Evolutionary conservation across 352 stramenopile species (phyloP).

Genomic region (Phytophthora ohioensis): DNA sequence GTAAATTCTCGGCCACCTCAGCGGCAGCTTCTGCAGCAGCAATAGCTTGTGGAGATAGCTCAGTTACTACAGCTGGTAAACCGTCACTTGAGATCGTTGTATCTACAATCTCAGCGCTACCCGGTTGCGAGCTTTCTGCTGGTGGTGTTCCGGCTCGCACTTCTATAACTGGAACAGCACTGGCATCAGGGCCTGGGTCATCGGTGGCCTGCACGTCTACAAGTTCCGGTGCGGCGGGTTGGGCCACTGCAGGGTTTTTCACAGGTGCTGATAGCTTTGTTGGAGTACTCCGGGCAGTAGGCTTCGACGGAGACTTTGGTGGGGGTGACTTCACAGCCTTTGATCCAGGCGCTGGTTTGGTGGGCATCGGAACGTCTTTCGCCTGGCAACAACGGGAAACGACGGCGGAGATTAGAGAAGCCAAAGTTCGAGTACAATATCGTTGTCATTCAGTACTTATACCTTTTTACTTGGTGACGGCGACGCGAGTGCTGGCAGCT

Average conservation of each 20-base stretch:
- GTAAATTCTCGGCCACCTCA: slow-evolving; percentile 44
- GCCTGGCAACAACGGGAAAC: slow-evolving; percentile 3
- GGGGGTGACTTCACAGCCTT: slow-evolving; percentile 17
- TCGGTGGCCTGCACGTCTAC: neutral
- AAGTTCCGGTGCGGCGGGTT: neutral
- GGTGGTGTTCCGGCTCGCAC: neutral
- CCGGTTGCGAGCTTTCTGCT: slow-evolving; percentile 8
- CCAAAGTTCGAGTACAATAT: neutral
- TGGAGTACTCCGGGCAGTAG: slow-evolving; percentile 6
- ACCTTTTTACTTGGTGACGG: slow-evolving; percentile 48
- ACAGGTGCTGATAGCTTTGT: slow-evolving; percentile 24
- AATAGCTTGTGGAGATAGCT: slow-evolving; percentile 7
- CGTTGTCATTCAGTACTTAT: neutral
- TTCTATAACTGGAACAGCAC: neutral
- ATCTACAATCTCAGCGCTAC: neutral
- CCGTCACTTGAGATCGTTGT: neutral
- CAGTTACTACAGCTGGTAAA: slow-evolving; percentile 1
- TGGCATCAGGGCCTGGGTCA: neutral
- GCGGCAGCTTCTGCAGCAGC: slow-evolving; percentile 5
- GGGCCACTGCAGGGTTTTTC: slow-evolving; percentile 9
- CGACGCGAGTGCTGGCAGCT: slow-evolving; percentile 51
- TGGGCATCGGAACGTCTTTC: slow-evolving; percentile 29
- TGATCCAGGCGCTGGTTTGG: slow-evolving; percentile 13
- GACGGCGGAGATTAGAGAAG: neutral
- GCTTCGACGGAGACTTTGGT: slow-evolving; percentile 27